A percentile compares a stretch with the other conserved stretches of the same genome.
phyloP scores from a whole-genome alignment of 1,284 basidiomycete species.

The Ustanciosporium gigantosporum region DNA sequence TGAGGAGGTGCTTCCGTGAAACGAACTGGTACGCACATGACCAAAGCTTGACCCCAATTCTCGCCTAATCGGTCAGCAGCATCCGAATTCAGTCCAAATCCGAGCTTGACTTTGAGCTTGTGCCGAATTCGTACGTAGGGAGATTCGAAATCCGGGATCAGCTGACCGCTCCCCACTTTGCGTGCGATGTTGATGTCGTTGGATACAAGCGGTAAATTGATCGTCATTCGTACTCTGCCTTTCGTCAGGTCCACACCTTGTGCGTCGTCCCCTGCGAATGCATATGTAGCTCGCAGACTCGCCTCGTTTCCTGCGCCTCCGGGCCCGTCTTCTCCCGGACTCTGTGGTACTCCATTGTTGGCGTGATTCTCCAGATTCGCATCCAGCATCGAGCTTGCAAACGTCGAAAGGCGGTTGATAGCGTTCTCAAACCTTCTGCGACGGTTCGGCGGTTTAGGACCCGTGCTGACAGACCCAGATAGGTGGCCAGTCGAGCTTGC shows the following conservation, averaged over 20 bases:
- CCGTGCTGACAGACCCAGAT: too few species aligned
- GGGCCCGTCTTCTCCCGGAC: not conserved
- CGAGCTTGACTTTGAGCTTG: conserved; percentile 60
- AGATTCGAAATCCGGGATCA: conserved; percentile 58
- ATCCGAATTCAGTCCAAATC: conserved; percentile 49
- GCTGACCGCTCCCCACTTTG: conserved; percentile 35
- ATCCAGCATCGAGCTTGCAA: conserved; percentile 52
- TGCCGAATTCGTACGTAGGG: conserved; percentile 56
- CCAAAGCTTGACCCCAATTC: conserved; percentile 55
- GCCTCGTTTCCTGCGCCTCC: conserved; percentile 4
- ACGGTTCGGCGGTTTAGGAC: not conserved
- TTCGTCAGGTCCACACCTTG: conserved; percentile 51
- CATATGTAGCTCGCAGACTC: conserved; percentile 50
- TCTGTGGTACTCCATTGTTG: not conserved
- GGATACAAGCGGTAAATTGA: conserved; percentile 56
- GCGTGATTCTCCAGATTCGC: conserved; percentile 8
- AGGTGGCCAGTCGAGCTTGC: too few species aligned
- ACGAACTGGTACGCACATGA: conserved; percentile 59
- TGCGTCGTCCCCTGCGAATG: conserved; percentile 54
- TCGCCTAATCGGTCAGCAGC: conserved; percentile 13
- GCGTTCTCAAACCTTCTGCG: conserved; percentile 41
- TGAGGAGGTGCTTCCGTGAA: conserved; percentile 58
- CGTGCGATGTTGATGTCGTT: conserved; percentile 23
- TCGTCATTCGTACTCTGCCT: conserved; percentile 56
- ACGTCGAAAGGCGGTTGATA: conserved; percentile 49